Evolutionary conservation across 23 red algal species (phyloP).

Genomic region (Gracilaria domingensis): DNA sequence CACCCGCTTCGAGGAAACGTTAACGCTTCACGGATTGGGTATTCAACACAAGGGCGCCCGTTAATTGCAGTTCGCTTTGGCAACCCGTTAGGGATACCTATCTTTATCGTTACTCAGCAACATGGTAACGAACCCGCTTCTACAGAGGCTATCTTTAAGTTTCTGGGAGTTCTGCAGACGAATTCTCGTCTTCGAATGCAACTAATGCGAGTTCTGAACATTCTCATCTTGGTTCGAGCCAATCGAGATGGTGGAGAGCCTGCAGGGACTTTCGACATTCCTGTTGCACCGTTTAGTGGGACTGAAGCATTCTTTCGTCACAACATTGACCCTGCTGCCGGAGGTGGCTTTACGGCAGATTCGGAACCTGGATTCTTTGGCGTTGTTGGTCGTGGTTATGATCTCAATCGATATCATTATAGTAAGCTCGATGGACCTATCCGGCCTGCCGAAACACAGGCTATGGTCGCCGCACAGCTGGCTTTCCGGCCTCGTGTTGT

Average conservation of each 20-base stretch:
- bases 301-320: conserved; percentile 17
- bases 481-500: conserved; percentile 6
- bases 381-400: conserved; percentile 23
- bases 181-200: neutral
- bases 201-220: neutral
- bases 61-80: conserved; percentile 10
- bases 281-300: conserved; percentile 1
- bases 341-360: conserved; percentile 10
- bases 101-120: conserved; percentile 18
- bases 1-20: neutral
- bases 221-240: conserved; percentile 4
- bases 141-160: conserved; percentile 28
- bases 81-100: neutral
- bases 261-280: neutral
- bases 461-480: conserved; percentile 5
- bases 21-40: conserved; percentile 19
- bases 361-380: conserved; percentile 26
- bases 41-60: conserved; percentile 12
- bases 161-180: neutral
- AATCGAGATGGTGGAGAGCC: conserved; percentile 16
- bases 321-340: conserved; percentile 7
- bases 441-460: conserved; percentile 17
- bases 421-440: conserved; percentile 7
- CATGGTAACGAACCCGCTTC: conserved; percentile 27
- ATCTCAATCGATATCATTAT: conserved; percentile 25